Evolutionary conservation across 371 early-diverging fungal species (phyloP).

Genomic region (Lichtheimia ornata): DNA sequence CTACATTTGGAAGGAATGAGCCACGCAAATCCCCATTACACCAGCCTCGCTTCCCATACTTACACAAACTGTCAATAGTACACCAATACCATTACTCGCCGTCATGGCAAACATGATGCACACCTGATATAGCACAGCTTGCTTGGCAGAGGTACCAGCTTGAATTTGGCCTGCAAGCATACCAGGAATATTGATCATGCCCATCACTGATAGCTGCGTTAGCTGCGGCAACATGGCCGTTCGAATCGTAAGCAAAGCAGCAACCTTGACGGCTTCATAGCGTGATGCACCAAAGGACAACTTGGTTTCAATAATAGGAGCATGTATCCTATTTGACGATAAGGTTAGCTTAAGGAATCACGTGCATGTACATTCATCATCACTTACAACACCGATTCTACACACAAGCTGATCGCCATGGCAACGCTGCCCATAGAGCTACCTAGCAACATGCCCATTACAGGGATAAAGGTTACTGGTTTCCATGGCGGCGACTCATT

Average conservation of each 20-base stretch:
- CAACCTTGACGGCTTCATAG: slow-evolving; percentile 80
- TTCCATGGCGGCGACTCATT: slow-evolving; percentile 71
- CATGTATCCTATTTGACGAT: background rate
- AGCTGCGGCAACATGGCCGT: slow-evolving; percentile 82
- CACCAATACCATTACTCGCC: slow-evolving; percentile 68
- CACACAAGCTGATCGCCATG: slow-evolving; percentile 67
- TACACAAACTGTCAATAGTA: slow-evolving; percentile 63
- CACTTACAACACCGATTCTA: slow-evolving; percentile 57
- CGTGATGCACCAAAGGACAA: slow-evolving; percentile 83
- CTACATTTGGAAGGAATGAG: slow-evolving; percentile 18
- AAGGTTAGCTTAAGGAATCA: background rate
- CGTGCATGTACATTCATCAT: background rate
- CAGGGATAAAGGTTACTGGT: slow-evolving; percentile 82
- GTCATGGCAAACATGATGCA: slow-evolving; percentile 85
- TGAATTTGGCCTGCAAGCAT: slow-evolving; percentile 92
- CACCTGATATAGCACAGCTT: slow-evolving; percentile 81
- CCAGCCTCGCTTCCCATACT: slow-evolving; percentile 7
- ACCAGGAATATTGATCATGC: slow-evolving; percentile 84
- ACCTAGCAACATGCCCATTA: slow-evolving; percentile 86
- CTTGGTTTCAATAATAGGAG: slow-evolving; percentile 35
- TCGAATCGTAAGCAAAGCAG: slow-evolving; percentile 74
- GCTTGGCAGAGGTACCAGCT: slow-evolving; percentile 78
- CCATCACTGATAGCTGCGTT: slow-evolving; percentile 84
- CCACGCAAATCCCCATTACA: background rate
- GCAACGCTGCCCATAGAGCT: slow-evolving; percentile 85